Evolutionary conservation across 495 filamentous ascomycete species (phyloP), one percentile per base, ranked within the genome.

Genomic region (Aspergillus avenaceus): DNA sequence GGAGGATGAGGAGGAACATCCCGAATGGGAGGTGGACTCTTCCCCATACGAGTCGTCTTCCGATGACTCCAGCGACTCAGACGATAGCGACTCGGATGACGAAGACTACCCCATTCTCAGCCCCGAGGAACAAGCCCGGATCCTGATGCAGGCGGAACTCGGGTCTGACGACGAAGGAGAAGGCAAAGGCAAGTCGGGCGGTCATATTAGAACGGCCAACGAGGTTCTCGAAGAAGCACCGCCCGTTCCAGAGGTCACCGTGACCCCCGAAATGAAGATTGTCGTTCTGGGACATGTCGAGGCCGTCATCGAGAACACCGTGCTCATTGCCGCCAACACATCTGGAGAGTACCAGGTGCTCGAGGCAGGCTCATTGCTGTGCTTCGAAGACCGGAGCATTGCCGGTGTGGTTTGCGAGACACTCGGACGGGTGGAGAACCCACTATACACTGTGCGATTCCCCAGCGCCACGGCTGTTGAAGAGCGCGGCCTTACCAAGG

Each of bases 331-430:
- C 61, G 91, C 87, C 4, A 83, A 78, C n/a, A 80, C 74, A 1
- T 81, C 86, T 2, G 91, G 89, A 49, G 87, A 91, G 56, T 84
- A 88, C 45, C 82, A 84, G 61, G 91, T 96, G 0, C 75, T 97
- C 9, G 88, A 96, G 45, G 79, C 72, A 9, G 88, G 86, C 24
- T 95, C 92, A 0, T 73, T 95, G 13, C 79, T 98, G 2, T 95
- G 89, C 65, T 76, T 84, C n/a, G 82, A 80, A 55, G 80, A 93
- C 56, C 75, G 89, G 29, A 77, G 73, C 23, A 74, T 95, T 9
- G 73, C 96, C 50, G 93, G 92, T 21, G 82, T 82, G 18, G 77
- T 98, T 4, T 73, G 83, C 5, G 93, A 97, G 54, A 86, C 86
- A 2, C 61, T 97, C 11, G 93, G 91, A 28, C 74, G 84, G 54